Conservation (phyloP, 169 alveolate genomes). For the Eimeria sp. region DNA sequence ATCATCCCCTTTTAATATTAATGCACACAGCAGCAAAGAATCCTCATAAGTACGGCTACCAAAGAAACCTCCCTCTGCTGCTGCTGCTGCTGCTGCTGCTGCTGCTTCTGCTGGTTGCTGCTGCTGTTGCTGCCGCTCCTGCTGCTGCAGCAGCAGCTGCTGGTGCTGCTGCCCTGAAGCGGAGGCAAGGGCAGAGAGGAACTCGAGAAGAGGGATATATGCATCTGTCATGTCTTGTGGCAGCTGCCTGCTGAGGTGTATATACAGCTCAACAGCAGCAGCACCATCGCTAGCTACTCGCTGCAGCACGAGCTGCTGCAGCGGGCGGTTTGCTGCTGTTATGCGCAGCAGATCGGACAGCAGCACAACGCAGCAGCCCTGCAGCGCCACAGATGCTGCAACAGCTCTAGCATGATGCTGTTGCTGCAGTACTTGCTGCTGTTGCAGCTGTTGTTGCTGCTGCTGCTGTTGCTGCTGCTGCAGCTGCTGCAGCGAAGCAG, state of each 20-base stretch:
- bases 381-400: conserved; percentile 67
- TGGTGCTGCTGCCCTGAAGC: conserved; percentile 61
- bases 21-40: conserved; percentile 53
- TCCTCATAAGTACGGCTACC: background rate
- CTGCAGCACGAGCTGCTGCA: conserved; percentile 18
- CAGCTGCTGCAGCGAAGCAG: conserved; percentile 35
- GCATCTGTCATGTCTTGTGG: conserved; percentile 29
- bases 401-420: conserved; percentile 29
- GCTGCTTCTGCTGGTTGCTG: conserved; percentile 41
- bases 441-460: background rate
- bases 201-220: conserved; percentile 47
- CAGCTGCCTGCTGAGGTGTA: conserved; percentile 28
- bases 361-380: conserved; percentile 68
- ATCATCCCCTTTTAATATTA: conserved; percentile 17
- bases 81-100: conserved; percentile 5
- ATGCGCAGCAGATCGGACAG: conserved; percentile 39
- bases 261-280: conserved; percentile 29
- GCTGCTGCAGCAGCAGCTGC: conserved; percentile 4
- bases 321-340: conserved; percentile 43
- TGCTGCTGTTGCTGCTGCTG: conserved; percentile 2
- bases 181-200: conserved; percentile 38
- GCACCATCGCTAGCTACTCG: conserved; percentile 7
- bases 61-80: background rate
- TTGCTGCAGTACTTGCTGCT: background rate
- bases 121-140: conserved; percentile 30